Base-by-base conservation (phyloP, 139 green algal species). In the Picochlorum sp. region DNA sequence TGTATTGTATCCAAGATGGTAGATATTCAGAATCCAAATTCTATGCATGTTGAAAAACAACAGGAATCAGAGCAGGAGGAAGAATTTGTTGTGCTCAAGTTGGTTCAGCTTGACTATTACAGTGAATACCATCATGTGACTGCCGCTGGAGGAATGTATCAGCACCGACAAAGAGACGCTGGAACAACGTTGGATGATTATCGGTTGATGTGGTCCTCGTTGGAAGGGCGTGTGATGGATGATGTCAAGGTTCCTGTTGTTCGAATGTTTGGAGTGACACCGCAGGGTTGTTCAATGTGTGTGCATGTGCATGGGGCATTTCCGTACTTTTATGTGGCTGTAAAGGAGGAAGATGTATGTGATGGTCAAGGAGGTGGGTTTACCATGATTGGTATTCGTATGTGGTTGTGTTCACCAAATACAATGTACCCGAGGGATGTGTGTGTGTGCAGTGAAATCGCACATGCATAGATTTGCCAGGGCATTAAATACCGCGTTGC, bases 271-370 rank as follows among this genome's bases (percentile, higher is more conserved):
- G 92, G 92, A 30, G 60, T 78, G 9, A 98, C 91, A 1, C 84
- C 91, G 0, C 72, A 62, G 0, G 91, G 92, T 0, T 92, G 97
- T 44, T 89, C 84, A 49, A 71, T 79, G 3, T 97, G 92, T 72
- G 11, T 96, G 34, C 92, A 98, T 69, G 45, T 98, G 4, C 92
- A 97, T 70, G 74, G 84, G 78, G 88, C 84, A 18, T 92, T 95
- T 34, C 90, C 90, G 2, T 97, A 97, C 70, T 92, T 97, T 51
- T 97, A 96, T 70, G 76, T 97, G 2, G 82, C 81, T 0, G 96
- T 92, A 41, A 65, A 84, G n/a, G 73, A 88, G 16, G 83, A 86
- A 2, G 57, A 79, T 4, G 78, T 88, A 4, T 54, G n/a, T 54
- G 18, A 26, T 21, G 47, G 6, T 6, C 47, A 54, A 54, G 47